Evolutionary conservation across 495 filamentous ascomycete genomes (phyloP), one percentile per base, ranked within the genome.

Genomic region (Talaromyces adpressus): DNA sequence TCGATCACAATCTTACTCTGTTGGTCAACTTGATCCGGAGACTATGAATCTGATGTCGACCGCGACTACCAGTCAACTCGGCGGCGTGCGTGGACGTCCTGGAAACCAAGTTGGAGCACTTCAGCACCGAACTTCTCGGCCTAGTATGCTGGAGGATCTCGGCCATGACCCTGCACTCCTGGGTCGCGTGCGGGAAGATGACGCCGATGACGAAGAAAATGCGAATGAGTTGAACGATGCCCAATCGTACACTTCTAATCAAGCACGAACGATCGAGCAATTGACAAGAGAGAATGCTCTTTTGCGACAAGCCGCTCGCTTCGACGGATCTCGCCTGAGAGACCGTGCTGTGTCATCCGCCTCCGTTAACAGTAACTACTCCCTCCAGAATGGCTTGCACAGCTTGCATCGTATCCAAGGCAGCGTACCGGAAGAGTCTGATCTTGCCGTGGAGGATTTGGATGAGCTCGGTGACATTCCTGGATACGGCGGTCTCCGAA

Each of bases 1-100:
- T 69, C 89, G 94, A 32, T 98, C 94, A 14, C 91, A 96, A 76
- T 98, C 94, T 5, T 98, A 97, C 72, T 97, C 93, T 2, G 93
- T 97, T 29, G 94, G 94, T 25, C 94, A 98, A 71, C 74, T 91
- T 64, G 92, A 97, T 25, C 82, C 87, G 6, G 91, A 96, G 56
- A 72, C 72, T 39, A 63, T 75, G 63, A 75, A 65, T 34, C 63
- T 79, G 25, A 72, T 77, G 65, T 71, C 83, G 16, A 77, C 76
- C 61, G 76, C 82, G 64, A 66, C 79, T 45, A 72, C 79, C 18
- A 70, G 68, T 70, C 71, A 78, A 66, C 67, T 67, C 73, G 25
- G 77, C 68, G 41, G 75, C 75, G 53, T 71, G 72, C 69, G 79
- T 77, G 59, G 75, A 72, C 65, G 84, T 67, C 75, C 70, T 61